A percentile compares a stretch with the other conserved stretches of the same genome.
Evolutionary conservation across 768 basidiomycete species (phyloP).

Genomic region (Leccinum variicolor): DNA sequence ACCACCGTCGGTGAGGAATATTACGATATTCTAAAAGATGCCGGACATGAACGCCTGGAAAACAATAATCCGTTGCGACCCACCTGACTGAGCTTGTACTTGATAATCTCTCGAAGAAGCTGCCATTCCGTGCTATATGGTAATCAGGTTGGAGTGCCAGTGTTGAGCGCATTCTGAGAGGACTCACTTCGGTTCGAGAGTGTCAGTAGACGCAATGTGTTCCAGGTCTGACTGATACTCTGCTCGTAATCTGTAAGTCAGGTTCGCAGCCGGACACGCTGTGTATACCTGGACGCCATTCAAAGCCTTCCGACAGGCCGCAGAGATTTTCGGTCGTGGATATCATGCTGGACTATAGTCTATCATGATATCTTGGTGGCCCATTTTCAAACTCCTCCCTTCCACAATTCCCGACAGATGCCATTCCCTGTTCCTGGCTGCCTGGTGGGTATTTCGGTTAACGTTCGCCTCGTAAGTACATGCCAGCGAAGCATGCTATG

Average conservation of each 20-base stretch:
- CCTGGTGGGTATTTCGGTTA: too few relatives aligned
- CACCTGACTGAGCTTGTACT: slow-evolving; percentile 68
- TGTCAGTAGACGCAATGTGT: slow-evolving; percentile 62
- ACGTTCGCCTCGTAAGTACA: neutral
- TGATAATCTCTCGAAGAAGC: slow-evolving; percentile 66
- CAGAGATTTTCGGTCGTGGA: slow-evolving; percentile 12
- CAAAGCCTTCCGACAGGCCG: slow-evolving; percentile 30
- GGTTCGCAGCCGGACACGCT: neutral
- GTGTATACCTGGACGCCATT: slow-evolving; percentile 52
- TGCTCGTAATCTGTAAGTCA: slow-evolving; percentile 26
- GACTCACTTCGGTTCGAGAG: slow-evolving; percentile 48
- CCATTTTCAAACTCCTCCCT: neutral
- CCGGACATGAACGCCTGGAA: neutral
- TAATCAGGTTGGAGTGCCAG: slow-evolving; percentile 12
- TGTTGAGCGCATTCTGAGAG: neutral
- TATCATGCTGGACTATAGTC: slow-evolving; percentile 16
- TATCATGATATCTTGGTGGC: neutral
- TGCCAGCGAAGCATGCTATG: neutral
- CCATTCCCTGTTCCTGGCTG: too few relatives aligned
- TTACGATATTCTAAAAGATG: slow-evolving; percentile 43
- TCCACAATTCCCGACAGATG: too few relatives aligned
- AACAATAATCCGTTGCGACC: neutral
- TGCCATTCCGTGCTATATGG: slow-evolving; percentile 63
- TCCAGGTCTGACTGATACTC: slow-evolving; percentile 59
- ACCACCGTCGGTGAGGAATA: slow-evolving; percentile 42